These are phyloP conservation scores for Chalara sp. DNA, from an alignment of 2,329 filamentous ascomycete species.

Conservation along the genomic window DNA sequence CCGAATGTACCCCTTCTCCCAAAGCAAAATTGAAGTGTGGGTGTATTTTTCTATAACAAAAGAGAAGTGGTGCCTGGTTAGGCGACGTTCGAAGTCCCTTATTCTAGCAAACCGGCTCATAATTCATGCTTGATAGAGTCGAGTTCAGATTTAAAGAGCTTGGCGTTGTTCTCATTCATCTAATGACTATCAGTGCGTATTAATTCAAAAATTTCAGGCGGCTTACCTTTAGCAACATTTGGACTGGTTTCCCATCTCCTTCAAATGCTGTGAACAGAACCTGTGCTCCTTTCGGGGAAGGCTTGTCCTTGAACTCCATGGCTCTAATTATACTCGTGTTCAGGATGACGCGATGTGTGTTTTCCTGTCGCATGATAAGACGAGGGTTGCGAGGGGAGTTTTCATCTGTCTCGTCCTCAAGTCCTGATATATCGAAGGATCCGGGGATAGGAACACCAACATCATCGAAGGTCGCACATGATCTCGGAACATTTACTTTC, in stretches of 20 bases:
- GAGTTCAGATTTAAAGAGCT: constrained; percentile 26
- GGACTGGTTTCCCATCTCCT: constrained; percentile 47
- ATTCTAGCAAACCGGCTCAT: constrained; percentile 1
- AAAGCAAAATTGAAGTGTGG: constrained; percentile 9
- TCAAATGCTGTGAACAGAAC: constrained; percentile 61
- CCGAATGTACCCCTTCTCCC: constrained; percentile 5
- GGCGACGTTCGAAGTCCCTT: too few relatives aligned
- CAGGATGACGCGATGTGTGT: constrained; percentile 77
- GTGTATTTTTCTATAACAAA: constrained; percentile 19
- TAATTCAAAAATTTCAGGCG: constrained; percentile 2
- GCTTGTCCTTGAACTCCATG: constrained; percentile 73
- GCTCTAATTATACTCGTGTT: constrained; percentile 76
- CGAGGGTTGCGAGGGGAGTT: constrained; percentile 46
- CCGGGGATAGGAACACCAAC: constrained; percentile 41
- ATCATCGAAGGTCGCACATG: constrained; percentile 49
- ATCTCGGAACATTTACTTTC: constrained; percentile 70
- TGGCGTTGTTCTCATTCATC: constrained; percentile 27
- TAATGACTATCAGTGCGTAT: constrained; percentile 12
- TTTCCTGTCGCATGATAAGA: constrained; percentile 86
- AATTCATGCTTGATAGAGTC: constrained; percentile 28
- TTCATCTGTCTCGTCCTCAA: constrained; percentile 32
- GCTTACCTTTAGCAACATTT: constrained; percentile 54
- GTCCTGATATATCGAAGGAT: constrained; percentile 49
- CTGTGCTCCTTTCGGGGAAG: constrained; percentile 47
- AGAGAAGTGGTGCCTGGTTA: constrained; percentile 5